Evolutionary conservation across 345 rosid genomes (phyloP), one percentile per base, ranked within the genome.

Genomic region (Clausena lansium): DNA sequence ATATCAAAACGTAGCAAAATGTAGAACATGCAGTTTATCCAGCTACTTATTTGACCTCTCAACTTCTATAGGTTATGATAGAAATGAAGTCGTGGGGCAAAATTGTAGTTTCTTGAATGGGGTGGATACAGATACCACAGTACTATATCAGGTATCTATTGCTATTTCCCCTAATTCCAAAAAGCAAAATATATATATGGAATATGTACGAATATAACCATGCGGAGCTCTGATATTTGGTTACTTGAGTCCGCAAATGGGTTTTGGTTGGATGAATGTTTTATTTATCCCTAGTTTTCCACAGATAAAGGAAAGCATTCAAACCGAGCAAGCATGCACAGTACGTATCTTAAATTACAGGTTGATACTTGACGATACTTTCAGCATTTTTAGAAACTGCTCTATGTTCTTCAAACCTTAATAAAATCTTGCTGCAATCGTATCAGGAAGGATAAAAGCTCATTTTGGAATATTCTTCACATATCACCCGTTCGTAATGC

Each of bases 281-380:
- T 81, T 52, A 2, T 25, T 55, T 59, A 47, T 59, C 80, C 15
- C 60, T 74, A 45, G 64, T n/a, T 73, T 28, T 77, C 35, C 74
- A 59, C 87, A 96, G 99, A 88, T 96, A 81, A 88, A 83, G 75
- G 87, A 91, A 73, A 85, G 91, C 87, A 88, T 96, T 74, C 84
- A 33, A 75, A 80, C 77, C 39, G 93, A 90, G 71, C 88, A 82
- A 89, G 80, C 95, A 74, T 94, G 98, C 90, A 94, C 99, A 80
- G 98, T 92, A 81, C 91, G 92, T 83, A 87, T 96, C 81, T 88
- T 96, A 84, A 92, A 89, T 84, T 94, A 94, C 99, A 96, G 99
- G 98, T 96, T 86, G 83, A 86, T 79, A 78, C 87, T 86, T 84
- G 61, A 76, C 83, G 58, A 36, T 80, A 66, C 78, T 83, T 87